Percentiles rank a stretch among this genome's conserved stretches.
These are phyloP conservation scores for Cubamyces lactineus DNA, from an alignment of 768 basidiomycete species.

Conservation along the genomic window DNA sequence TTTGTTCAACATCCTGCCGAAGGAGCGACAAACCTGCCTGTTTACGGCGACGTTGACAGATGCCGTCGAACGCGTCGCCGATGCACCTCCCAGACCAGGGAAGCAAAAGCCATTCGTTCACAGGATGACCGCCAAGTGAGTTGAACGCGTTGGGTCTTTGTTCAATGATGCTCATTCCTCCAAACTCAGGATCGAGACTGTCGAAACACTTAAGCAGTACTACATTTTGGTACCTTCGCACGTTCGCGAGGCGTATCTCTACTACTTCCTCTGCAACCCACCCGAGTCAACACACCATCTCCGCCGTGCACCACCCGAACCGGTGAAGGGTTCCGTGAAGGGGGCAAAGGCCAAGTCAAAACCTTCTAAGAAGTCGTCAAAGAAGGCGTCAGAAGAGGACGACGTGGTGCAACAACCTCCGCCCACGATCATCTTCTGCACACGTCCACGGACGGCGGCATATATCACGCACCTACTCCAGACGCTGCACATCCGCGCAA, in stretches of 20 bases:
- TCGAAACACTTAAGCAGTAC: slow-evolving; percentile 82
- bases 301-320: slow-evolving; percentile 64
- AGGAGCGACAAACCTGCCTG: slow-evolving; percentile 91
- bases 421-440: slow-evolving; percentile 95
- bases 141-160: slow-evolving; percentile 1
- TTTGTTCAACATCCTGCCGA: slow-evolving; percentile 77
- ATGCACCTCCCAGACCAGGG: slow-evolving; percentile 73
- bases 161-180: slow-evolving; percentile 9
- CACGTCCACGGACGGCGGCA: slow-evolving; percentile 83
- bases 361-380: slow-evolving; percentile 37
- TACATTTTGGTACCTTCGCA: slow-evolving; percentile 95
- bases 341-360: slow-evolving; percentile 34
- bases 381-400: slow-evolving; percentile 41
- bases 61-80: slow-evolving; percentile 78
- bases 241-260: slow-evolving; percentile 90
- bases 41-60: slow-evolving; percentile 95
- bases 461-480: slow-evolving; percentile 84
- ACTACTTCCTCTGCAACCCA: slow-evolving; percentile 86
- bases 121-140: slow-evolving; percentile 73
- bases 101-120: slow-evolving; percentile 89
- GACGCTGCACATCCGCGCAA: slow-evolving; percentile 78
- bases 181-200: slow-evolving; percentile 77
- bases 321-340: slow-evolving; percentile 39
- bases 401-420: slow-evolving; percentile 76
- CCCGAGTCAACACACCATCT: slow-evolving; percentile 75